Evolutionary conservation across 306 rosid species (phyloP).

Genomic region (Medicago arabica): DNA sequence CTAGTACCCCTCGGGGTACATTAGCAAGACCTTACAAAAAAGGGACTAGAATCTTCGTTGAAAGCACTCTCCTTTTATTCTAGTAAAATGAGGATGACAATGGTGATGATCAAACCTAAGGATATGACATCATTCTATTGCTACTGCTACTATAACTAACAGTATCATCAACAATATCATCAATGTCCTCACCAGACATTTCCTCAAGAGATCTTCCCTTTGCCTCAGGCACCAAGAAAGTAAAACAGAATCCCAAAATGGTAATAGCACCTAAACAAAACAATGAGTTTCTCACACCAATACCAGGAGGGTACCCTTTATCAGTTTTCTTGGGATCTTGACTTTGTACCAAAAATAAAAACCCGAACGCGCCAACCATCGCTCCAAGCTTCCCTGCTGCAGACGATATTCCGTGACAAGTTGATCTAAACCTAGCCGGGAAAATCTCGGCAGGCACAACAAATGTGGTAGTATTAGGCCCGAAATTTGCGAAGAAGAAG

Average conservation of each 20-base stretch:
- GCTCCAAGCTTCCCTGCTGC: constrained; percentile 81
- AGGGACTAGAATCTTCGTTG: too few relatives aligned
- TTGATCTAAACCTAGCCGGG: constrained; percentile 72
- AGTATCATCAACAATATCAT: constrained; percentile 44
- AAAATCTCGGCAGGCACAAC: constrained; percentile 85
- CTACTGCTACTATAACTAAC: not conserved
- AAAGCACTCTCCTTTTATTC: not conserved
- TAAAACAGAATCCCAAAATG: constrained; percentile 64
- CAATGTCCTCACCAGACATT: constrained; percentile 72
- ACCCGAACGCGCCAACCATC: constrained; percentile 77
- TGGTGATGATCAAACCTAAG: not conserved
- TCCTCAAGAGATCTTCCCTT: constrained; percentile 81
- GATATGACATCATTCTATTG: not conserved
- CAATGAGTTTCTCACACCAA: constrained; percentile 66
- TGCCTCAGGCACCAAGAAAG: constrained; percentile 75
- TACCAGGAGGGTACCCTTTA: constrained; percentile 79
- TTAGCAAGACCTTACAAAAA: too few relatives aligned
- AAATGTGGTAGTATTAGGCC: constrained; percentile 83
- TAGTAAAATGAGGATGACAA: too few relatives aligned
- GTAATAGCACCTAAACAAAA: constrained; percentile 55
- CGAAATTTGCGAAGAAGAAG: constrained; percentile 81
- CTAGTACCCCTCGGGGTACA: too few relatives aligned
- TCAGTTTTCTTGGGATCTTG: constrained; percentile 60
- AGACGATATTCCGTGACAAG: constrained; percentile 82
- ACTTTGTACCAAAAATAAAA: constrained; percentile 75